Evolutionary conservation across 2,329 filamentous ascomycete genomes (phyloP), one percentile per base, ranked within the genome.

Genomic region (Macrophomina tecta): DNA sequence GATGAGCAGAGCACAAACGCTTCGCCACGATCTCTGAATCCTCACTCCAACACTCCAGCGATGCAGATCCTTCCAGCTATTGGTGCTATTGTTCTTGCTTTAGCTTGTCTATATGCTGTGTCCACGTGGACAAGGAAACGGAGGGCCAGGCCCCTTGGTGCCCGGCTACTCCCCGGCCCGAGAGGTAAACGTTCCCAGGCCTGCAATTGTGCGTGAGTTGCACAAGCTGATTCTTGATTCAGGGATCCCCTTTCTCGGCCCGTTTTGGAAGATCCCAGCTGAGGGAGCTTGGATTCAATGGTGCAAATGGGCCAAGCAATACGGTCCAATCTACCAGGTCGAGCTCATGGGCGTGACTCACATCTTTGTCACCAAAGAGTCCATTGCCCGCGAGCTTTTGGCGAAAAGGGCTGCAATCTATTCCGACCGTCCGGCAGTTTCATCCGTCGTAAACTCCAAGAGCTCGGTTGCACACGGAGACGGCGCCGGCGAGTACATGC

Each of bases 251-350:
- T 46, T 42, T 5, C 46, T 67, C 48, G 66, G 66, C 14, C 42
- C 46, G n/a, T 46, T 64, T 14, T 67, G 60, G 66, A 60, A 64
- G n/a, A 64, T 64, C n/a, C 66, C 66, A 4, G 56, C 56, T 7
- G 5, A 28, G 14, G 56, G 64, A 28, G 38, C 18, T 12, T 67
- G 56, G 32, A 53, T 36, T 4, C 66, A 62, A 8, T 67, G 63
- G 46, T 42, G 64, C 18, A 30, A 36, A 12, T 67, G 60, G 66
- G 53, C 58, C 6, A 36, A 58, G 8, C 14, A 67, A 40, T 67
- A 64, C 38, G 66, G 66, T 14, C 46, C 45, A 12, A 55, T 67
- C 5, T 64, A 56, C 48, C 34, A 62, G 12, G 40, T 64, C 16
- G 62, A 64, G 14, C 45, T 67, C 14, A 55, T 67, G 34, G 58